Evolutionary conservation across 164 flowering plant species (phyloP), one percentile per base, ranked within the genome.

Genomic region (Hamamelis virginiana): DNA sequence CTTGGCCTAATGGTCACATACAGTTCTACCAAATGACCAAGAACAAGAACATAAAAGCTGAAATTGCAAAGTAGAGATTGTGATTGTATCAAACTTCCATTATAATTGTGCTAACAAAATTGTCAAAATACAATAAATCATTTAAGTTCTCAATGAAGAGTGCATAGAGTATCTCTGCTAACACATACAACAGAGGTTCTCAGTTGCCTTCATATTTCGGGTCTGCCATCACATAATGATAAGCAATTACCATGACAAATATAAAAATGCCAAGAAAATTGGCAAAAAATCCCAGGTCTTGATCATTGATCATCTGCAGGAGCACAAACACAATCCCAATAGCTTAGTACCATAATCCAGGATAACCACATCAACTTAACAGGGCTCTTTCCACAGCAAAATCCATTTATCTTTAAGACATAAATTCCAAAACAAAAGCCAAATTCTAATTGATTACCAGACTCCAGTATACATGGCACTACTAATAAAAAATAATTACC

Each of bases 181-280:
- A 27, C 9, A 44, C 41, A 45, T 9, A 2, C 8, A 44, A 16
- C 8, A 10, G 15, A 47, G 4, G 23, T 28, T 22, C 18, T 69
- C 59, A 72, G 43, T 65, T 72, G 72, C 73, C 69, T 65, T 69
- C 77, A 51, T 74, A 74, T 21, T 48, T 74, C 23, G 73, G 69
- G 9, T 76, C 76, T 12, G 75, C 79, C 75, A 72, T 72, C 69
- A 76, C 76, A 47, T n/a, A 76, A 53, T 76, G 79, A 57, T 72
- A 72, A 14, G 75, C 69, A 43, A 71, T 72, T 33, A 76, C 73
- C 69, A 72, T 23, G 27, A 64, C 52, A 69, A 76, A 68, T 41
- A 76, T 64, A 64, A 64, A 50, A 4, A 76, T 68, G 45, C 79
- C 79, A 16, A 76, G 79, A 44, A 72, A 72, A 59, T 72, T 72